These are phyloP conservation scores for Albophoma yamanashiensis DNA, from an alignment of 2,329 filamentous ascomycete genomes.

Conservation along the genomic window DNA sequence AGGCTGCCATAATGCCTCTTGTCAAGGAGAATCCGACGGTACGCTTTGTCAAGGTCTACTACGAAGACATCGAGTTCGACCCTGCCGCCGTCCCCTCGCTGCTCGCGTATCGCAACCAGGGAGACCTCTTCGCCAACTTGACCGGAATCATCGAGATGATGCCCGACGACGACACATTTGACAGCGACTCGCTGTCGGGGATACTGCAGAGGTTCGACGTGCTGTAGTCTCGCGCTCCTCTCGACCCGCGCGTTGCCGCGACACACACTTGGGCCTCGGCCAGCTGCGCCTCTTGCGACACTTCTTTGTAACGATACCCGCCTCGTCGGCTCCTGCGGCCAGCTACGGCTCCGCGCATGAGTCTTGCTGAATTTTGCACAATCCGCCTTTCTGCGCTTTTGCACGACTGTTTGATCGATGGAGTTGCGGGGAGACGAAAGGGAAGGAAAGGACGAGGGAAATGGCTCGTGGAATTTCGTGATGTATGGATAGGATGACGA, in stretches of 20 bases:
- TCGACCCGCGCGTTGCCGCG: neutral
- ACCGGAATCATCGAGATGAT: slow-evolving; percentile 82
- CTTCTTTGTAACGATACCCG: neutral
- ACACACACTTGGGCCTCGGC: neutral
- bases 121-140: slow-evolving; percentile 83
- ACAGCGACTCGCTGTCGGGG: slow-evolving; percentile 38
- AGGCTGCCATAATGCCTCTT: slow-evolving; percentile 65
- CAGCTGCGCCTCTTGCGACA: neutral
- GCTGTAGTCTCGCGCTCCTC: slow-evolving; percentile 24
- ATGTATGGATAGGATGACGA: neutral
- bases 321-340: neutral
- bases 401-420: neutral
- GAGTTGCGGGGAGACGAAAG: neutral
- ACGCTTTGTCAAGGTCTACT: slow-evolving; percentile 85
- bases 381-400: neutral
- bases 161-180: slow-evolving; percentile 54
- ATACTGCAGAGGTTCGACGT: slow-evolving; percentile 44
- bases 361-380: neutral
- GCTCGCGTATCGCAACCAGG: slow-evolving; percentile 75
- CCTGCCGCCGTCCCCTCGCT: slow-evolving; percentile 78
- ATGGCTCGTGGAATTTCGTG: neutral
- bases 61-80: slow-evolving; percentile 90
- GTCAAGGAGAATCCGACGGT: slow-evolving; percentile 60
- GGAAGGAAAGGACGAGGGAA: neutral
- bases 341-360: neutral